A percentile compares a stretch with the other conserved stretches of the same genome.
Evolutionary conservation across 768 basidiomycete genomes (phyloP).

Genomic region (Chalciporus chontae): DNA sequence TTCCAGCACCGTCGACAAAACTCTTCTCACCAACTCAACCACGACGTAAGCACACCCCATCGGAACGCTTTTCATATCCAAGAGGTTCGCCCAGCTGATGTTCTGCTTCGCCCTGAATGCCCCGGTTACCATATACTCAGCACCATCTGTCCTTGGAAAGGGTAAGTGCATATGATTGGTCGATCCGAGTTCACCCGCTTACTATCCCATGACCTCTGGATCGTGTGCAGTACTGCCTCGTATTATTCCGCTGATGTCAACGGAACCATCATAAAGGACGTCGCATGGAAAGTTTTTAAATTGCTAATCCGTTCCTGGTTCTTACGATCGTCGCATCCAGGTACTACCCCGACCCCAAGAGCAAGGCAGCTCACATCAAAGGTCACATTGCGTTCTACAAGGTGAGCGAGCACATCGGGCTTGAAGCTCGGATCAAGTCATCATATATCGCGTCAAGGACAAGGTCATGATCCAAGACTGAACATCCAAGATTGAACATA

Average conservation of each 20-base stretch:
- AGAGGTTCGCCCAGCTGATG: neutral
- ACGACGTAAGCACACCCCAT: constrained; percentile 42
- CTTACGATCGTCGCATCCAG: constrained; percentile 31
- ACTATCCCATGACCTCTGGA: neutral
- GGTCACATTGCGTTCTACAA: constrained; percentile 78
- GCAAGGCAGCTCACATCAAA: constrained; percentile 59
- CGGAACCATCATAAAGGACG: constrained; percentile 48
- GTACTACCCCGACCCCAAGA: constrained; percentile 61
- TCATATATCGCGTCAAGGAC: constrained; percentile 11
- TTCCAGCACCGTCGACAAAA: constrained; percentile 44
- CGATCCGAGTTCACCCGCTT: neutral
- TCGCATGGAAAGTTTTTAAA: constrained; percentile 54
- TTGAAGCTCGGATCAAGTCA: neutral
- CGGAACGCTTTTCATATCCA: constrained; percentile 2
- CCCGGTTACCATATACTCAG: constrained; percentile 28
- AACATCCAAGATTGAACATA: constrained; percentile 15
- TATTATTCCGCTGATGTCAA: constrained; percentile 60
- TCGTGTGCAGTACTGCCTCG: constrained; percentile 46
- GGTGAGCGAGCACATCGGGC: constrained; percentile 34
- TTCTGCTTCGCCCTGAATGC: neutral
- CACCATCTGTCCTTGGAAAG: constrained; percentile 68
- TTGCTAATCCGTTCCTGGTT: neutral
- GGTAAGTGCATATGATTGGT: constrained; percentile 34
- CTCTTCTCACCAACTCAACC: constrained; percentile 46
- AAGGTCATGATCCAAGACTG: constrained; percentile 20